Evolutionary conservation across 352 stramenopile species (phyloP), one percentile per base, ranked within the genome.

Genomic region (Globisporangium okanoganense): DNA sequence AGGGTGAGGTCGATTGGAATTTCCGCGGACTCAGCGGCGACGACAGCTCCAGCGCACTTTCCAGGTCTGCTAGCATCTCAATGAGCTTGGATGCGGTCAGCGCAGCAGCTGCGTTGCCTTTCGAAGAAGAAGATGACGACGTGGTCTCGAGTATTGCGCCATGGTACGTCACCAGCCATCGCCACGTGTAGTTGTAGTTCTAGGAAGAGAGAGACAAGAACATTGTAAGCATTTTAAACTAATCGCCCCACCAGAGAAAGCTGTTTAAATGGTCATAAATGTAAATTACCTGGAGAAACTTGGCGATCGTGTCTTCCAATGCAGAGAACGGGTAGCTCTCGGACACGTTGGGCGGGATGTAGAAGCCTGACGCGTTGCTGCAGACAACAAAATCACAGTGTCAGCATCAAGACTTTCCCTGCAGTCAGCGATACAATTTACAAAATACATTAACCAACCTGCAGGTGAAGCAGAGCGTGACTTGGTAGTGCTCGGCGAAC

Each of bases 401-500:
- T 27, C 14, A 41, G 40, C 27, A 48, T 36, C 22, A 25, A 49
- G 5, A 45, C 16, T 43, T n/a, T 18, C n/a, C 13, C 12, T 18
- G 36, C 24, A 58, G 12, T n/a, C n/a, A 50, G 3, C 18, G 16
- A 27, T 13, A 38, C 27, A 16, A 9, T 20, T n/a, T n/a, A n/a
- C n/a, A n/a, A n/a, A n/a, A 22, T 7, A 20, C 48, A 40, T 29
- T 12, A 22, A 43, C 49, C 27, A 80, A 93, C 84, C 81, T 93
- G 79, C 79, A 90, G 1, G 86, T 93, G 64, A 95, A 95, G 70
- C 84, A 93, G 48, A 94, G 54, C 14, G 85, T 89, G 22, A 94
- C 81, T 63, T 95, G 86, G 57, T 94, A 94, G 58, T 95, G 86
- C 64, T 95, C 86, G 2, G 86, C 86, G 48, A 95, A 94, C 63